These are phyloP conservation scores for Zygnema circumcarinatum DNA, from an alignment of 139 green algal genomes.

Conservation along the genomic window DNA sequence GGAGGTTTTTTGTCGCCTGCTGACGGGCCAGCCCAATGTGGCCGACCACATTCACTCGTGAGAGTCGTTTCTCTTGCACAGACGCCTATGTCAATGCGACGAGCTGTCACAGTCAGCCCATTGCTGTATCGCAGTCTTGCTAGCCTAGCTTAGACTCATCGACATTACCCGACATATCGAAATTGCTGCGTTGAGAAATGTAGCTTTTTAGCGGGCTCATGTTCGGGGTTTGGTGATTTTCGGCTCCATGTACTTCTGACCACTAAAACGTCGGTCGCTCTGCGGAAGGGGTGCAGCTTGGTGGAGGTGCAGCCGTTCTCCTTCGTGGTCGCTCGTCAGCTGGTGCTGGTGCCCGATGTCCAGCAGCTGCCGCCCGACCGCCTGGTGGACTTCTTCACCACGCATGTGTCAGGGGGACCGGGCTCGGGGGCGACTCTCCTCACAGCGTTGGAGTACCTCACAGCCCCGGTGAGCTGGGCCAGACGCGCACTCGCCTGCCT, in stretches of 20 bases:
- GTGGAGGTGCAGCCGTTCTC: conserved; percentile 43
- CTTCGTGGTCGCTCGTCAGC: conserved; percentile 28
- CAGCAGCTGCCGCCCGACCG: too few species aligned
- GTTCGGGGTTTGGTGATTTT: background rate
- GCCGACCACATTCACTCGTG: too few species aligned
- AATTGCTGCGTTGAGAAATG: background rate
- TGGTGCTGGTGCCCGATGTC: too few species aligned
- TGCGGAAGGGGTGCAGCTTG: conserved; percentile 9
- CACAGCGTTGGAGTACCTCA: background rate
- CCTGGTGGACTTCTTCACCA: background rate
- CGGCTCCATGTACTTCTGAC: background rate
- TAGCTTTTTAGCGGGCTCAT: background rate
- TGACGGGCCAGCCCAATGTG: too few species aligned
- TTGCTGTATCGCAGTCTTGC: too few species aligned
- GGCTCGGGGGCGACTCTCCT: background rate
- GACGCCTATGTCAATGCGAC: too few species aligned
- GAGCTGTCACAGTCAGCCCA: too few species aligned
- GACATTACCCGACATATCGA: too few species aligned
- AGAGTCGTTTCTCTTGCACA: too few species aligned
- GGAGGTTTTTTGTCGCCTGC: too few species aligned
- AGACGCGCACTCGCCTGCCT: background rate
- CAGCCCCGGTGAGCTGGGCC: background rate
- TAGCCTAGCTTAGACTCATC: too few species aligned
- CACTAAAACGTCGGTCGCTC: background rate
- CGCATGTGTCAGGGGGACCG: background rate